Evolutionary conservation across 768 basidiomycete genomes (phyloP), one percentile per base, ranked within the genome.

Genomic region (Infundibulicybe gibba): DNA sequence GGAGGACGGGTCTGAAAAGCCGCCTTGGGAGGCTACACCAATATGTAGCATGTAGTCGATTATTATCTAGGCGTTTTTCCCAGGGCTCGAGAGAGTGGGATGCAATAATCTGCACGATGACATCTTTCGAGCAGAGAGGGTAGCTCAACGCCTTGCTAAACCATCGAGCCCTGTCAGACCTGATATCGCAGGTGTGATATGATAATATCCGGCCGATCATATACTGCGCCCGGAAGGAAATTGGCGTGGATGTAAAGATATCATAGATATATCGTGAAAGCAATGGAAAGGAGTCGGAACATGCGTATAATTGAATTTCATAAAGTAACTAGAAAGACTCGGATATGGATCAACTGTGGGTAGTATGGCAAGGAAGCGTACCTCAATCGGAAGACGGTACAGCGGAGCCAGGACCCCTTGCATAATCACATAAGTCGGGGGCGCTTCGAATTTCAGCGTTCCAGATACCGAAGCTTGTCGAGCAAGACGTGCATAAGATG

Each of bases 271-370:
- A 62, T 49, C 65, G 76, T 51, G 77, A 87, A 30, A 77, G 67
- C 43, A 64, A 63, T 0, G 91, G 90, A 6, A 97, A 67, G 32
- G 67, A 56, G 14, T 78, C 70, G 3, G 88, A 90, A 5, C 81
- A 66, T 0, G 90, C 82, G 52, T 72, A 72, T 14, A 88, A 74
- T 53, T 93, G 87, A 12, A 95, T 75, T 47, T 92, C 80, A 54
- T 87, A 85, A 0, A 94, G 64, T 8, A 97, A 73, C 93, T 94
- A 54, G 31, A 32, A 41, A 32, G 15, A 43, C 17, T n/a, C n/a
- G n/a, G n/a, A n/a, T n/a, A n/a, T n/a, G n/a, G n/a, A n/a, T n/a
- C n/a, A n/a, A n/a, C n/a, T n/a, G n/a, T n/a, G n/a, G n/a, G 38
- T 15, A 31, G 43, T 12, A 6, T 12, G 32, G 5, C 4, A 19